Percentiles rank a stretch among this genome's conserved stretches.
These are phyloP conservation scores for Diplodia corticola DNA, from an alignment of 2,329 filamentous ascomycete species.

Conservation along the genomic window DNA sequence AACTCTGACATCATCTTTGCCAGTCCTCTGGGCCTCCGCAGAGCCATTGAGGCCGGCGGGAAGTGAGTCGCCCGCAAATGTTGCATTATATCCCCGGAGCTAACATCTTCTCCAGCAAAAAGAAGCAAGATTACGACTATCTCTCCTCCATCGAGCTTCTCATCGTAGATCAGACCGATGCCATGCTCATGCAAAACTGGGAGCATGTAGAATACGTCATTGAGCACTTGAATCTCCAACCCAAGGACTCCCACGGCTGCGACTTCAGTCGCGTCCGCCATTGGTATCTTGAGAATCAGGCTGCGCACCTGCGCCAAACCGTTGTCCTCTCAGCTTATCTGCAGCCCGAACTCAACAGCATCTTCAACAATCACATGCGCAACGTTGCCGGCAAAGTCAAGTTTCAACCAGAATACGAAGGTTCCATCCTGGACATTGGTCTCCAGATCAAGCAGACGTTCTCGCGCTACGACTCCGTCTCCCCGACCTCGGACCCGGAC, in stretches of 20 bases:
- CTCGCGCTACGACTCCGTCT: slow-evolving; percentile 74
- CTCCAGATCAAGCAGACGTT: slow-evolving; percentile 83
- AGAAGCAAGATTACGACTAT: slow-evolving; percentile 81
- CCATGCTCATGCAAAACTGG: slow-evolving; percentile 97
- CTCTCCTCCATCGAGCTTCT: slow-evolving; percentile 90
- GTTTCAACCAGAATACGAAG: slow-evolving; percentile 65
- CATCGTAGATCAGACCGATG: slow-evolving; percentile 88
- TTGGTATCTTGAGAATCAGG: slow-evolving; percentile 91
- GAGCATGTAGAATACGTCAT: slow-evolving; percentile 93
- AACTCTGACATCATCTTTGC: slow-evolving; percentile 93
- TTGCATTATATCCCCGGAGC: slow-evolving; percentile 38
- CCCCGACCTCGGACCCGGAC: slow-evolving; percentile 76
- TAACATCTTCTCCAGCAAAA: slow-evolving; percentile 36
- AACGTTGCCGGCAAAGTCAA: slow-evolving; percentile 82
- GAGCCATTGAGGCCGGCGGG: slow-evolving; percentile 81
- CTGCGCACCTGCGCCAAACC: slow-evolving; percentile 80
- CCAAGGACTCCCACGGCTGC: slow-evolving; percentile 84
- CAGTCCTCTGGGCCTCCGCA: slow-evolving; percentile 83
- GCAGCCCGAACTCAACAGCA: slow-evolving; percentile 81
- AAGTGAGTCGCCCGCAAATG: slow-evolving; percentile 14
- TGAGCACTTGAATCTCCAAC: slow-evolving; percentile 85
- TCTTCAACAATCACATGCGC: slow-evolving; percentile 73
- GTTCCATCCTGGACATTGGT: slow-evolving; percentile 71
- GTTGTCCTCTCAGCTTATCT: slow-evolving; percentile 79
- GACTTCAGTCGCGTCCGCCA: slow-evolving; percentile 87